Percentiles rank a stretch among this genome's conserved stretches.
phyloP scores from a whole-genome alignment of 257 asterid genomes.

The Galeopsis tetrahit region DNA sequence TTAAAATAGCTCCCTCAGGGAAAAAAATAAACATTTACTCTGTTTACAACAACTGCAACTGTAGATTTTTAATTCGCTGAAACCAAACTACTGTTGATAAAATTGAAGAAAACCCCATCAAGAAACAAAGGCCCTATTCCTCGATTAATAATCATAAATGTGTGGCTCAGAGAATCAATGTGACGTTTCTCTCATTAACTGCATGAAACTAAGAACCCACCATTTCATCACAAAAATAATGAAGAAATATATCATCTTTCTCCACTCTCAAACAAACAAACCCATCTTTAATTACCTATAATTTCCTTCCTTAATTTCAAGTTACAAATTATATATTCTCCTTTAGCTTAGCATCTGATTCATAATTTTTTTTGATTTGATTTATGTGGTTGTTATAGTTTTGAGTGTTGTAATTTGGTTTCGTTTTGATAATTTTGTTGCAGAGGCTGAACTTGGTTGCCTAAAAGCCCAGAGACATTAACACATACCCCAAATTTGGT shows the following conservation, averaged over 20 bases:
- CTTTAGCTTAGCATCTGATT: too few species aligned
- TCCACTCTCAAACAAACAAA: too few species aligned
- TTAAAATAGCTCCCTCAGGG: not conserved
- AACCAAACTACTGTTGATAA: slow-evolving; percentile 4
- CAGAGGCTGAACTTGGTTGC: too few species aligned
- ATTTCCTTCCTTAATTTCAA: too few species aligned
- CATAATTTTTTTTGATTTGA: too few species aligned
- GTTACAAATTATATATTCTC: too few species aligned
- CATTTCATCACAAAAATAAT: not conserved
- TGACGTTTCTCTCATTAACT: not conserved
- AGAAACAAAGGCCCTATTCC: slow-evolving; percentile 4
- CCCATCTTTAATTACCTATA: too few species aligned
- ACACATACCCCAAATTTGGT: too few species aligned
- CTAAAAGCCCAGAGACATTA: too few species aligned
- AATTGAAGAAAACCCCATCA: not conserved
- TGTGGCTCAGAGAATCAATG: not conserved
- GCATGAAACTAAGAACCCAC: slow-evolving; percentile 18
- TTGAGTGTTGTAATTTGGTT: too few species aligned
- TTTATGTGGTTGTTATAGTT: too few species aligned
- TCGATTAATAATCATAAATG: slow-evolving; percentile 25
- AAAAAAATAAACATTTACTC: slow-evolving; percentile 19
- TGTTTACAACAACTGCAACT: slow-evolving; percentile 18
- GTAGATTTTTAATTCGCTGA: not conserved
- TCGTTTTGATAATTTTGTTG: too few species aligned
- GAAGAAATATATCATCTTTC: not conserved